These are phyloP conservation scores for Agroathelia rolfsii DNA, from an alignment of 1,284 basidiomycete species.

Conservation along the genomic window DNA sequence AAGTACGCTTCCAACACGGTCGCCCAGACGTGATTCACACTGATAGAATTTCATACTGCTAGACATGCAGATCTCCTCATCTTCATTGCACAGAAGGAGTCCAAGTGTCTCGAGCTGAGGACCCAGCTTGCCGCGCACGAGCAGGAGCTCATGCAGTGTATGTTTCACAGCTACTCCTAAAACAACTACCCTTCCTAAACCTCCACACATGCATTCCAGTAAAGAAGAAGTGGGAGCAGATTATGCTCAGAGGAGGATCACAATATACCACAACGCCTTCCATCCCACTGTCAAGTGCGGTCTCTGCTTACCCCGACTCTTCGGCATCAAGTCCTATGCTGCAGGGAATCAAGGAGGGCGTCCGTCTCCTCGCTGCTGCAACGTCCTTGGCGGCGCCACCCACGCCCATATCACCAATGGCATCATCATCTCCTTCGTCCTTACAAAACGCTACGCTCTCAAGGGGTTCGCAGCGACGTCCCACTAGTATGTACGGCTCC, in stretches of 20 bases:
- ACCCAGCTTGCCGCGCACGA: constrained; percentile 62
- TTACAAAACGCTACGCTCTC: too few relatives aligned
- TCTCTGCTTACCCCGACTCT: constrained; percentile 4
- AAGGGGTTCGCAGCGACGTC: too few relatives aligned
- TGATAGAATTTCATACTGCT: neutral
- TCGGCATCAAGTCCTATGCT: constrained; percentile 26
- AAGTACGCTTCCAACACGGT: constrained; percentile 38
- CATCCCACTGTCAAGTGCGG: constrained; percentile 13
- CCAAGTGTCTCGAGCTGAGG: constrained; percentile 52
- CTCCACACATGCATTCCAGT: constrained; percentile 35
- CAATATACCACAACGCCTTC: constrained; percentile 10
- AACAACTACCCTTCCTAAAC: too few relatives aligned
- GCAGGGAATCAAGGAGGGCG: constrained; percentile 56
- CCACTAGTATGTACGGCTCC: too few relatives aligned
- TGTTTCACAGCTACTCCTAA: constrained; percentile 13
- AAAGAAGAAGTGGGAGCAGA: constrained; percentile 74
- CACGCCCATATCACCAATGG: too few relatives aligned
- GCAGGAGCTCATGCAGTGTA: constrained; percentile 53
- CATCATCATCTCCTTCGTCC: too few relatives aligned
- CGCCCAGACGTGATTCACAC: too few relatives aligned
- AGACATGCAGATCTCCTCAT: constrained; percentile 65
- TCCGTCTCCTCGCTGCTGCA: constrained; percentile 41
- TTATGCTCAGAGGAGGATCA: constrained; percentile 45
- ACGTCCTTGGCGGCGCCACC: constrained; percentile 14
- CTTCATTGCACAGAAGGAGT: constrained; percentile 3